Conservation (phyloP, 345 rosid genomes). For the Tarenaya hassleriana region DNA sequence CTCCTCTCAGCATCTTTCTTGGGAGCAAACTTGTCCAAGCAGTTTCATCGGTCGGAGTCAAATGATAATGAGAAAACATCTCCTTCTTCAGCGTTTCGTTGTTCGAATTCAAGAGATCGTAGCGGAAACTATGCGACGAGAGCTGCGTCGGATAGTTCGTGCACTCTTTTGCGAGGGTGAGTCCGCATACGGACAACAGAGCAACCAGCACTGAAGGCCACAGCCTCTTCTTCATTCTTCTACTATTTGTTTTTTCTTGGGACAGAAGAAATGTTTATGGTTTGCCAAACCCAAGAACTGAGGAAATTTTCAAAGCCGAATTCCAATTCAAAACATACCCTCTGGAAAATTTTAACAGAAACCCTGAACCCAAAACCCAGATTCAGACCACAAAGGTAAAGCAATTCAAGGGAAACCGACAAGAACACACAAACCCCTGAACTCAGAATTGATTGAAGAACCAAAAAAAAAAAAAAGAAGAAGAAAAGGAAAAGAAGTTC, state of each 20-base stretch:
- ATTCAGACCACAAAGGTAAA: too few species aligned
- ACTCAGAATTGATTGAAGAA: too few species aligned
- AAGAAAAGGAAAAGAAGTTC: too few species aligned
- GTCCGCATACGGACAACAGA: conserved; percentile 13
- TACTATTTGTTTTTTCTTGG: conserved; percentile 19
- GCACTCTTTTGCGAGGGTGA: conserved; percentile 57
- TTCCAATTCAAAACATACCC: neutral
- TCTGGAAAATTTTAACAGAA: too few species aligned
- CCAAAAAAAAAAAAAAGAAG: too few species aligned
- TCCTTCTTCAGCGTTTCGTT: conserved; percentile 62
- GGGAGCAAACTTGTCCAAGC: conserved; percentile 78
- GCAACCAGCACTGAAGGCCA: conserved; percentile 17
- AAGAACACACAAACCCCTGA: too few species aligned
- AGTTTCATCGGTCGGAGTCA: conserved; percentile 73
- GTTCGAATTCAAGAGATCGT: conserved; percentile 50
- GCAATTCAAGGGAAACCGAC: too few species aligned
- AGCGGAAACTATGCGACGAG: conserved; percentile 68
- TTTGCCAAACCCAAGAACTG: too few species aligned
- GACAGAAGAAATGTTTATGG: too few species aligned
- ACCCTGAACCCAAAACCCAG: too few species aligned
- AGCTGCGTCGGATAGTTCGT: conserved; percentile 64
- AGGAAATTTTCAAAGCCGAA: neutral
- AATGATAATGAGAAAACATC: conserved; percentile 70
- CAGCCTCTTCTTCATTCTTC: conserved; percentile 12
- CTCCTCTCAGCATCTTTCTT: conserved; percentile 60